Evolutionary conservation across 495 filamentous ascomycete genomes (phyloP).

Genomic region (Annulohypoxylon moriforme): DNA sequence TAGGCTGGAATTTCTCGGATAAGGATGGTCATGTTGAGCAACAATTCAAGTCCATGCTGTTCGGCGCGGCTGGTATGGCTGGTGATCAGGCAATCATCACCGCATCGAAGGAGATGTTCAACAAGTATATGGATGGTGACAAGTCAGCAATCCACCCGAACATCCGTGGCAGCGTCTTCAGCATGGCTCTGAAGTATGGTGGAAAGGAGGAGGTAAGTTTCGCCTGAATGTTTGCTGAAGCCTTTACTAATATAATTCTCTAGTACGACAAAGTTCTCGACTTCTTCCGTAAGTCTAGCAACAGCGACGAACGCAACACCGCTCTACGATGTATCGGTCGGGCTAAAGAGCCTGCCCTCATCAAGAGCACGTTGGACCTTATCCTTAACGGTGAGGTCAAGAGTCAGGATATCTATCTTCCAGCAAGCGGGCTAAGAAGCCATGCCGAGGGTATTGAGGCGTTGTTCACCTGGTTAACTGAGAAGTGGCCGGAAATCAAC

Average conservation of each 20-base stretch:
- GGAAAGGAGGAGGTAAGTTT: conserved; percentile 74
- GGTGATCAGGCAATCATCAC: conserved; percentile 70
- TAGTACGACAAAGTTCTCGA: conserved; percentile 82
- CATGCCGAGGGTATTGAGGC: conserved; percentile 82
- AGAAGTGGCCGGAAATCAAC: conserved; percentile 84
- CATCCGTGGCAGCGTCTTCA: conserved; percentile 75
- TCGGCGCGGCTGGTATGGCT: conserved; percentile 72
- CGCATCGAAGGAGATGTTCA: conserved; percentile 79
- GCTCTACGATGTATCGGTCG: conserved; percentile 88
- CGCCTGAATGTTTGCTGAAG: background rate
- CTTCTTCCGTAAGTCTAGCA: conserved; percentile 85
- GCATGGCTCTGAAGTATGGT: conserved; percentile 76
- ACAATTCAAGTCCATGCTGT: conserved; percentile 81
- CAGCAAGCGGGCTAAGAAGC: conserved; percentile 77
- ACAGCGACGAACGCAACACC: conserved; percentile 95
- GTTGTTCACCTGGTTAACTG: conserved; percentile 83
- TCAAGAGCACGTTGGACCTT: conserved; percentile 80
- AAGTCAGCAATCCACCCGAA: conserved; percentile 77
- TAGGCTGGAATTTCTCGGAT: conserved; percentile 89
- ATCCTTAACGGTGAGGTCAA: conserved; percentile 87
- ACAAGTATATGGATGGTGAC: conserved; percentile 74
- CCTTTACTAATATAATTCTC: conserved; percentile 38
- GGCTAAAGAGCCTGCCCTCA: conserved; percentile 79
- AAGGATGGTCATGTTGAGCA: conserved; percentile 88
- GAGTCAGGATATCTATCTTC: conserved; percentile 96